Conservation (phyloP, 805 yeast species). For the Ogataea dorogensis region DNA sequence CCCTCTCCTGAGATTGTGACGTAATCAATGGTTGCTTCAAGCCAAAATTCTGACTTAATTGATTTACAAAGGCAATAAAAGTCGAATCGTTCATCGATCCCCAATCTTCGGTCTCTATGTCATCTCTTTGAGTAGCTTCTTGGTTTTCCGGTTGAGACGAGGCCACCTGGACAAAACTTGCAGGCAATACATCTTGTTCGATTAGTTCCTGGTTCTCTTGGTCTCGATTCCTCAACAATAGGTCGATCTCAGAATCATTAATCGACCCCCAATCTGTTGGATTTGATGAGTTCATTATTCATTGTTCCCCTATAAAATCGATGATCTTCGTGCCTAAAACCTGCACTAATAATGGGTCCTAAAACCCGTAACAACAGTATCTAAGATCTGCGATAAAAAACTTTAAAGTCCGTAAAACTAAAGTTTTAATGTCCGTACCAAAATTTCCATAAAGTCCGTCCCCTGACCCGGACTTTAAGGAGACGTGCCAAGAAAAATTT, state of each 20-base stretch:
- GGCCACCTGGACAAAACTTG: conserved; percentile 7
- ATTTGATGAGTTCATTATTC: conserved; percentile 12
- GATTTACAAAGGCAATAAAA: conserved; percentile 37
- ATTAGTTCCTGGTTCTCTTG: neutral
- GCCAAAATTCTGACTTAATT: conserved; percentile 30
- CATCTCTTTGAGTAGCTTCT: conserved; percentile 14
- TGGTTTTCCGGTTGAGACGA: conserved; percentile 16
- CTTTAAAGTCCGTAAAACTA: too few species aligned
- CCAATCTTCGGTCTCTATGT: conserved; percentile 25
- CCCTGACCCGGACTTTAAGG: too few species aligned
- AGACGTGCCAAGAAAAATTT: too few species aligned
- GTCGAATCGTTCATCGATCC: conserved; percentile 40
- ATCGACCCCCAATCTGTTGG: conserved; percentile 36
- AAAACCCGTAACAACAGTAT: too few species aligned
- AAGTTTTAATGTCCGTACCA: too few species aligned
- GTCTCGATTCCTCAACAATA: conserved; percentile 9
- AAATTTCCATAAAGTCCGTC: too few species aligned
- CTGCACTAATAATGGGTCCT: too few species aligned
- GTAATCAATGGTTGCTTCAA: conserved; percentile 13
- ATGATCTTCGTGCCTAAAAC: too few species aligned
- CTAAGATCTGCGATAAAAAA: too few species aligned
- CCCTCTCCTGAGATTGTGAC: conserved; percentile 11
- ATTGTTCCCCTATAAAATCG: too few species aligned
- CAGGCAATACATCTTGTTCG: neutral
- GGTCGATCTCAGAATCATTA: conserved; percentile 24